A percentile compares a stretch with the other conserved stretches of the same genome.
phyloP scores from a whole-genome alignment of 768 basidiomycete species.

The Auricularia sp. region DNA sequence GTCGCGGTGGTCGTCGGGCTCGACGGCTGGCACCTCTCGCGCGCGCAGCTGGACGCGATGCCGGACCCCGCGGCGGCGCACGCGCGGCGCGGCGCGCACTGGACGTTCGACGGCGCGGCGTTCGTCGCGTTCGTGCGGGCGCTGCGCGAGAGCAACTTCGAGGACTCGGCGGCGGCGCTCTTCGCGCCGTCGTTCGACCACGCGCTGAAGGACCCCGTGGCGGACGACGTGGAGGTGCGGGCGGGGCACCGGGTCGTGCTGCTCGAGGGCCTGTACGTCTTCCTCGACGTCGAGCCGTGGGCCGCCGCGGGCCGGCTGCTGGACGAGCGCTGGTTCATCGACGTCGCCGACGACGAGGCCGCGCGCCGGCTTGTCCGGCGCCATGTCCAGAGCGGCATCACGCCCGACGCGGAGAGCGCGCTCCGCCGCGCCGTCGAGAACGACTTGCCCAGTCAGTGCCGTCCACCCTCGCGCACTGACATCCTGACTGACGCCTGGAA shows the following conservation, averaged over 20 bases:
- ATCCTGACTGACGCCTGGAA: background rate
- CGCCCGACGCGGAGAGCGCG: constrained; percentile 53
- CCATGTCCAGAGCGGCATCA: constrained; percentile 71
- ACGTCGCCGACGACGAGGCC: constrained; percentile 42
- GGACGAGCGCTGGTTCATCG: constrained; percentile 73
- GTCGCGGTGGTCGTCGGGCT: constrained; percentile 61
- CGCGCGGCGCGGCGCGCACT: constrained; percentile 73
- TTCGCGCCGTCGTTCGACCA: constrained; percentile 82
- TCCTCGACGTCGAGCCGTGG: constrained; percentile 71
- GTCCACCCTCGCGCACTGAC: too few species aligned
- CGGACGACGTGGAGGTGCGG: constrained; percentile 44
- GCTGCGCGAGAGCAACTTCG: constrained; percentile 23
- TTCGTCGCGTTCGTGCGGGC: constrained; percentile 59
- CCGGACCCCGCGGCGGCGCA: constrained; percentile 69
- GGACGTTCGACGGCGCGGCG: constrained; percentile 76
- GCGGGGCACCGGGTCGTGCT: constrained; percentile 67
- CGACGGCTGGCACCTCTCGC: constrained; percentile 88
- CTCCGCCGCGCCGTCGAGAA: constrained; percentile 64
- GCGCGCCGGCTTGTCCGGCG: constrained; percentile 41
- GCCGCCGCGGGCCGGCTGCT: constrained; percentile 46
- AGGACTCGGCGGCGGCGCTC: constrained; percentile 17
- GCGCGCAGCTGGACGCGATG: constrained; percentile 65
- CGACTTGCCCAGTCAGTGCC: constrained; percentile 54
- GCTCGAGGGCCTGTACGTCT: constrained; percentile 84
- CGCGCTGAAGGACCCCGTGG: constrained; percentile 73